These are phyloP conservation scores for Phytophthora meadii DNA, from an alignment of 352 stramenopile species.

Conservation along the genomic window DNA sequence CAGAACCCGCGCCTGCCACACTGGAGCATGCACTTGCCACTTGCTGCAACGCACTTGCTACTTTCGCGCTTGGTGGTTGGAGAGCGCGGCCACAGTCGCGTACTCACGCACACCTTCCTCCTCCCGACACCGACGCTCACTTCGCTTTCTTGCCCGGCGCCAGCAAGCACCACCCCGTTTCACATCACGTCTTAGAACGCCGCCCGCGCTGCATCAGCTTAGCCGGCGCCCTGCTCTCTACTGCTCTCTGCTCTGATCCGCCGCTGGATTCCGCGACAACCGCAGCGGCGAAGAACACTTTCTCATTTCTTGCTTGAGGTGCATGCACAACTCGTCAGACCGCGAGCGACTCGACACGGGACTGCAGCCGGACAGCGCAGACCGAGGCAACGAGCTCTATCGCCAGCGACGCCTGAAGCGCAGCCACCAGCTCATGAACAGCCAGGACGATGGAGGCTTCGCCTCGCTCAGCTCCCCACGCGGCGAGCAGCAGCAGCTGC, in stretches of 20 bases:
- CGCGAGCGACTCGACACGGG: slow-evolving; percentile 40
- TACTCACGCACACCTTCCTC: slow-evolving; percentile 12
- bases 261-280: not conserved
- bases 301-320: slow-evolving; percentile 11
- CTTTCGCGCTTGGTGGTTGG: slow-evolving; percentile 42
- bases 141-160: slow-evolving; percentile 35
- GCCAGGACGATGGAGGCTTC: slow-evolving; percentile 37
- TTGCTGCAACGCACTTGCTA: slow-evolving; percentile 53
- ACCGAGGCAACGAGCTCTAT: slow-evolving; percentile 42
- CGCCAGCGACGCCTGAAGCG: slow-evolving; percentile 40
- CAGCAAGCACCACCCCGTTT: slow-evolving; percentile 30
- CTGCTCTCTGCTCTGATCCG: slow-evolving; percentile 16
- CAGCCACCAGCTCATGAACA: slow-evolving; percentile 42
- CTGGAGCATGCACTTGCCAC: slow-evolving; percentile 43
- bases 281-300: slow-evolving; percentile 16
- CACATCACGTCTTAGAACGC: slow-evolving; percentile 10
- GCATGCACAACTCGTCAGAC: slow-evolving; percentile 41
- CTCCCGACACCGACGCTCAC: slow-evolving; percentile 23
- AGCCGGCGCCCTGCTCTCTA: slow-evolving; percentile 10
- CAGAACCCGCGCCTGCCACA: slow-evolving; percentile 36
- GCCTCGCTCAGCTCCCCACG: slow-evolving; percentile 51
- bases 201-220: slow-evolving; percentile 2
- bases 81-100: slow-evolving; percentile 26
- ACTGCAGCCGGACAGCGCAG: slow-evolving; percentile 35
- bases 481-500: slow-evolving; percentile 48